phyloP scores from a whole-genome alignment of 2,329 filamentous ascomycete species.

The Aspergillus amoenus region DNA sequence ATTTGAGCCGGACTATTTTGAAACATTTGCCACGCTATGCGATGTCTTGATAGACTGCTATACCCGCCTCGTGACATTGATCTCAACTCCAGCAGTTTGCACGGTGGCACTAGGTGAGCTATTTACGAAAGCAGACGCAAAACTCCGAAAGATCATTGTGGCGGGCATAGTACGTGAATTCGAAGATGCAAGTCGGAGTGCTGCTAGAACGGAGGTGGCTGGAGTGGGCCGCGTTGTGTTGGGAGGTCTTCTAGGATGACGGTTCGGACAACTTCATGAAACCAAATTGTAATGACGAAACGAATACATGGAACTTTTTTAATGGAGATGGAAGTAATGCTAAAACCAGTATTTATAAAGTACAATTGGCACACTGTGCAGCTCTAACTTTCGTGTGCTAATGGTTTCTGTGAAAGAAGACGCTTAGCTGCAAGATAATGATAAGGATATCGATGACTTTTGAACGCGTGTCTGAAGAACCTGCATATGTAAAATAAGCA shows the following conservation, averaged over 20 bases:
- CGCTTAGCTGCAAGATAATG: background rate
- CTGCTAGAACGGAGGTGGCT: constrained; percentile 76
- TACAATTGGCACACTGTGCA: background rate
- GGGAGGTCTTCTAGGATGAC: constrained; percentile 56
- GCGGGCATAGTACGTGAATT: constrained; percentile 87
- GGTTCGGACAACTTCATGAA: background rate
- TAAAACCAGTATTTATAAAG: background rate
- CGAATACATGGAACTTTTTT: background rate
- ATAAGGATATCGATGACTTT: constrained; percentile 13
- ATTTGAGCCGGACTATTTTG: constrained; percentile 96
- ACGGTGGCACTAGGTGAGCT: constrained; percentile 71
- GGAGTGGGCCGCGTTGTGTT: constrained; percentile 87
- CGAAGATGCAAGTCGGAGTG: constrained; percentile 76
- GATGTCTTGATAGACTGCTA: constrained; percentile 95
- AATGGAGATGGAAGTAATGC: background rate
- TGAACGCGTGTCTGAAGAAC: constrained; percentile 11
- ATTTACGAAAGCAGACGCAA: constrained; percentile 85
- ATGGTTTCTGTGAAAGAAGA: background rate
- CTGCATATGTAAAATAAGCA: constrained; percentile 1
- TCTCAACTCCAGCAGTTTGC: constrained; percentile 74
- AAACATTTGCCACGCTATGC: constrained; percentile 92
- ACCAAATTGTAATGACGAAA: background rate
- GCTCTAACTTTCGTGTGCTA: constrained; percentile 6
- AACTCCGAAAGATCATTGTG: constrained; percentile 84
- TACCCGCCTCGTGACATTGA: constrained; percentile 69